Evolutionary conservation across 1,139 yeast genomes (phyloP).

Genomic region (Groenewaldozyma sp.): DNA sequence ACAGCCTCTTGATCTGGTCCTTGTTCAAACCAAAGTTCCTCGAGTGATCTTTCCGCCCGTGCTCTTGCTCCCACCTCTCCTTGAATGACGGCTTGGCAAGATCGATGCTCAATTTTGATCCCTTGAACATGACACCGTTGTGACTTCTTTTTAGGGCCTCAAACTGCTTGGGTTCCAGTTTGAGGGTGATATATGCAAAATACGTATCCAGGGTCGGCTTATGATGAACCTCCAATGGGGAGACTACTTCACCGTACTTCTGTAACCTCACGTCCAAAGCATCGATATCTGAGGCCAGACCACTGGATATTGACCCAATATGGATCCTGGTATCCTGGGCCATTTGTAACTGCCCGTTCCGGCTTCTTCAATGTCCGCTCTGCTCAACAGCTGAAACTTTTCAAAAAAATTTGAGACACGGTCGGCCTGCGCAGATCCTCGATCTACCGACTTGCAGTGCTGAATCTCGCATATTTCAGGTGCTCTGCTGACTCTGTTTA

Average conservation of each 20-base stretch:
- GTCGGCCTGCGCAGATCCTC: too few relatives aligned
- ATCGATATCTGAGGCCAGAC: constrained; percentile 37
- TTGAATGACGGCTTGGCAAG: constrained; percentile 39
- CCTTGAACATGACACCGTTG: constrained; percentile 68
- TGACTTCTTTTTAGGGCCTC: constrained; percentile 45
- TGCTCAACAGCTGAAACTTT: too few relatives aligned
- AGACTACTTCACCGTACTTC: constrained; percentile 40
- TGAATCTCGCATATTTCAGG: too few relatives aligned
- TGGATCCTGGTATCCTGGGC: constrained; percentile 37
- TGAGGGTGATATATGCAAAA: constrained; percentile 62
- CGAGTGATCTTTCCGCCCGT: constrained; percentile 24
- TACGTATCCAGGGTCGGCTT: constrained; percentile 42
- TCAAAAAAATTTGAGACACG: too few relatives aligned
- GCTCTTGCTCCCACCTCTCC: constrained; percentile 39
- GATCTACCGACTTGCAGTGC: too few relatives aligned
- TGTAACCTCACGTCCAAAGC: constrained; percentile 41
- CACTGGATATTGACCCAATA: constrained; percentile 57
- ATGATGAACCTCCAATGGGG: constrained; percentile 40
- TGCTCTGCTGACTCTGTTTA: too few relatives aligned
- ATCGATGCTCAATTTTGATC: constrained; percentile 51
- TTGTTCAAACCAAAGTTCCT: constrained; percentile 32
- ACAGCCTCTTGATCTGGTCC: constrained; percentile 35
- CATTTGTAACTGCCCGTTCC: constrained; percentile 2
- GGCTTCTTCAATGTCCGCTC: not conserved
- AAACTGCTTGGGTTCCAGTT: constrained; percentile 36